Conservation (phyloP, 768 basidiomycete species). For the Austroboletus eburneus region DNA sequence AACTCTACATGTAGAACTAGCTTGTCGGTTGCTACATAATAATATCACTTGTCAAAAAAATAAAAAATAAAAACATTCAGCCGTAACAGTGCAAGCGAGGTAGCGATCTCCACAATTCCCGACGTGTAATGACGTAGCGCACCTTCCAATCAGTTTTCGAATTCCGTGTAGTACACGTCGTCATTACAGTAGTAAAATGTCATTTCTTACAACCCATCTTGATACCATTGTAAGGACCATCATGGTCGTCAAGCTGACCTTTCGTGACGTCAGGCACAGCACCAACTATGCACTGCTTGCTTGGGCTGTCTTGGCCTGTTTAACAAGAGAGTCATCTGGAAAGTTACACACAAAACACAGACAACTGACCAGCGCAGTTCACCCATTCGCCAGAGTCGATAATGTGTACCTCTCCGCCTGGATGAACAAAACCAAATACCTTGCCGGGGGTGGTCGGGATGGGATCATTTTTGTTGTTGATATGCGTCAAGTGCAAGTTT, state of each 20-base stretch:
- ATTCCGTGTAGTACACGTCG: too few relatives aligned
- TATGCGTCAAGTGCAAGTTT: slow-evolving; percentile 42
- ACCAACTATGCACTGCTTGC: slow-evolving; percentile 25
- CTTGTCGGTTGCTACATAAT: too few relatives aligned
- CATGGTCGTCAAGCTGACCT: slow-evolving; percentile 42
- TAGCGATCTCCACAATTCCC: too few relatives aligned
- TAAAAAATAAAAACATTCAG: too few relatives aligned
- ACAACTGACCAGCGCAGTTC: slow-evolving; percentile 43
- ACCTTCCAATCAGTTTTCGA: too few relatives aligned
- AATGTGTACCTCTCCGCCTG: slow-evolving; percentile 42
- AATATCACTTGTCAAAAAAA: too few relatives aligned
- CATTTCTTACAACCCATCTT: slow-evolving; percentile 25
- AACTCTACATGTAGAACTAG: too few relatives aligned
- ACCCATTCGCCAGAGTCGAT: slow-evolving; percentile 47
- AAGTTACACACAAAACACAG: neutral
- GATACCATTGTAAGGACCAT: slow-evolving; percentile 34
- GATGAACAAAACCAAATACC: slow-evolving; percentile 38
- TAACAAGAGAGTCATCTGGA: neutral
- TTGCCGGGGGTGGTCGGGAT: slow-evolving; percentile 33
- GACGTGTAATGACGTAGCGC: too few relatives aligned
- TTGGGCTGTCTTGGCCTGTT: slow-evolving; percentile 54
- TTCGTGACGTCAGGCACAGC: slow-evolving; percentile 40
- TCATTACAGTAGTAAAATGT: too few relatives aligned
- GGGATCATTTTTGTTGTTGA: slow-evolving; percentile 48
- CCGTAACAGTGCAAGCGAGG: too few relatives aligned